Conservation (phyloP, 805 yeast genomes). For the Barnettozyma siamensis region DNA sequence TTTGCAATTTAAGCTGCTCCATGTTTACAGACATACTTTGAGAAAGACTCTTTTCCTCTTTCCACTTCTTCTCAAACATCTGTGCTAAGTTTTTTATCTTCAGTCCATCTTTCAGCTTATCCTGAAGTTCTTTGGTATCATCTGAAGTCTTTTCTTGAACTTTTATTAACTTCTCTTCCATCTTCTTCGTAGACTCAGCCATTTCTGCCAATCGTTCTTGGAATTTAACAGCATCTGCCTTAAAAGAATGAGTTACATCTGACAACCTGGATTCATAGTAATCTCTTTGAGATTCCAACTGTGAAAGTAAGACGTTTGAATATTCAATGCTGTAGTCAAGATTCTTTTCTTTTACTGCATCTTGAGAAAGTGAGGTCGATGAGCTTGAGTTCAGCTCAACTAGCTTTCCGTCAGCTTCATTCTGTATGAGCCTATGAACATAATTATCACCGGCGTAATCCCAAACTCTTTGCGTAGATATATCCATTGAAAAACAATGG, state of each 20-base stretch:
- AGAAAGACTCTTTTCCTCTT: constrained; percentile 43
- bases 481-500: constrained; percentile 90
- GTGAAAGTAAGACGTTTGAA: constrained; percentile 70
- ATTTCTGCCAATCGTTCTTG: constrained; percentile 1
- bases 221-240: constrained; percentile 10
- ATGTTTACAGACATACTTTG: constrained; percentile 36
- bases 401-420: constrained; percentile 82
- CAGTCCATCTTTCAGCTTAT: background rate
- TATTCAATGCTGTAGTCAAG: constrained; percentile 71
- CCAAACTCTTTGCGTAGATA: constrained; percentile 83
- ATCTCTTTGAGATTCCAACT: constrained; percentile 80
- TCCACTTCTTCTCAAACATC: constrained; percentile 4
- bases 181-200: background rate
- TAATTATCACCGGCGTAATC: constrained; percentile 89
- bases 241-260: constrained; percentile 24
- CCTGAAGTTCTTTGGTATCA: background rate
- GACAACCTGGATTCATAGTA: constrained; percentile 58
- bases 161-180: background rate
- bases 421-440: constrained; percentile 80
- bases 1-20: constrained; percentile 29
- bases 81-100: constrained; percentile 3
- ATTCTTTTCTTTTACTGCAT: constrained; percentile 34
- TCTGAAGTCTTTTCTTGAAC: background rate
- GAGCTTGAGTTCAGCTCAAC: constrained; percentile 51
- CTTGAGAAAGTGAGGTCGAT: constrained; percentile 7